Percentiles rank a stretch among this genome's conserved stretches.
These are phyloP conservation scores for Lichtheimia ornata DNA, from an alignment of 371 early-diverging fungal species.

Conservation along the genomic window DNA sequence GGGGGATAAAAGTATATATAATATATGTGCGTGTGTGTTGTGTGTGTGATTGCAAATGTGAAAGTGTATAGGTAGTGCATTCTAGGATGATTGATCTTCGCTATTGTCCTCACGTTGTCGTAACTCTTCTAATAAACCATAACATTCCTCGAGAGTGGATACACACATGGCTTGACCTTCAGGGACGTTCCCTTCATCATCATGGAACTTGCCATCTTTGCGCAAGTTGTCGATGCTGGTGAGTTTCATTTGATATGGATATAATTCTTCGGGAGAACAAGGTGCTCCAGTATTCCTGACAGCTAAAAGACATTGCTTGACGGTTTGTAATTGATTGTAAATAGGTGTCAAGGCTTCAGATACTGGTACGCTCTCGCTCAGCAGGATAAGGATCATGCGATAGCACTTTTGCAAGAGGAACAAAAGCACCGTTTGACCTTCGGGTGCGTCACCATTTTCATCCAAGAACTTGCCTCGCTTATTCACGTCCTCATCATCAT, in stretches of 20 bases:
- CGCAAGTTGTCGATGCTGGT: conserved; percentile 77
- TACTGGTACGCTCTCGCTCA: conserved; percentile 79
- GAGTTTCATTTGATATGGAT: conserved; percentile 83
- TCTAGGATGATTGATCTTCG: neutral
- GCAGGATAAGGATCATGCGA: conserved; percentile 75
- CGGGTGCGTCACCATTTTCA: conserved; percentile 61
- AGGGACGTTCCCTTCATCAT: conserved; percentile 76
- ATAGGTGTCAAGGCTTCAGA: conserved; percentile 79
- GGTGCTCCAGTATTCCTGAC: conserved; percentile 79
- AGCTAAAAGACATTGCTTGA: conserved; percentile 79
- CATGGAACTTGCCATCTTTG: conserved; percentile 84
- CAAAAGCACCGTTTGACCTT: conserved; percentile 72
- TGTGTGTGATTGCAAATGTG: no score
- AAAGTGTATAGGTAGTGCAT: no score
- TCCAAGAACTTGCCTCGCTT: conserved; percentile 65
- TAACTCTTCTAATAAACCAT: conserved; percentile 72
- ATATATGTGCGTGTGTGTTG: no score
- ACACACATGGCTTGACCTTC: conserved; percentile 85
- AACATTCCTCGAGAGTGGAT: conserved; percentile 80
- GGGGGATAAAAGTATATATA: no score
- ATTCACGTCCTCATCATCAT: conserved; percentile 20
- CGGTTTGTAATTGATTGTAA: conserved; percentile 81
- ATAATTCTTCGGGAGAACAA: conserved; percentile 56
- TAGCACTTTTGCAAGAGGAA: conserved; percentile 89
- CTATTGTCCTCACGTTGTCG: conserved; percentile 45